Percentiles rank a stretch among this genome's conserved stretches.
Evolutionary conservation across 495 filamentous ascomycete species (phyloP).

Genomic region (Aspergillus bertholletiae): DNA sequence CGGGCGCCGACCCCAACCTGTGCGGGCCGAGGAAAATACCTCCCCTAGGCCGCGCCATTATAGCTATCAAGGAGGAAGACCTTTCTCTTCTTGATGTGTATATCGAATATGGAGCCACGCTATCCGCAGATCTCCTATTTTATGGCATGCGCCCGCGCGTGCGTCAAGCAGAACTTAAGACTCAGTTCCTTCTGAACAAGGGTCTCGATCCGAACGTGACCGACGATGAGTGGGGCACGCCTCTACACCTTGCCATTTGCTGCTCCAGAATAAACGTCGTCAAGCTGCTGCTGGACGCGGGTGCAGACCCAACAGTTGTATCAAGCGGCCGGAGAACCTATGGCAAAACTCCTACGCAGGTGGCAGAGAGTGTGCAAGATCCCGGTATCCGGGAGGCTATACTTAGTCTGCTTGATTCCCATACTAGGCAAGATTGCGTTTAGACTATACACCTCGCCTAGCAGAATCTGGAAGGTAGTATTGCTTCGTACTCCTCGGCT

Average conservation of each 20-base stretch:
- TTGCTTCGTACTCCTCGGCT: too few species aligned
- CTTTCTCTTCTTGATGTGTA: background rate
- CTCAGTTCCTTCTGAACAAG: constrained; percentile 12
- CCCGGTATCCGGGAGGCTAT: too few species aligned
- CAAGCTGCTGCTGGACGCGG: constrained; percentile 12
- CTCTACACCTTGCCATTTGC: constrained; percentile 8
- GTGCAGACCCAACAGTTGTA: constrained; percentile 10
- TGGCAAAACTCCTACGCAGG: too few species aligned
- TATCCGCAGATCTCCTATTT: constrained; percentile 9
- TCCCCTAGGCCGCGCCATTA: background rate
- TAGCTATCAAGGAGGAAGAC: background rate
- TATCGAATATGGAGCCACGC: constrained; percentile 8
- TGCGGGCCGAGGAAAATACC: background rate
- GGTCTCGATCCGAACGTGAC: constrained; percentile 13
- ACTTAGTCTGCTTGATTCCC: too few species aligned
- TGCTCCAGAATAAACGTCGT: constrained; percentile 2
- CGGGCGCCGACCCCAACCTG: constrained; percentile 9
- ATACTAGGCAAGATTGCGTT: too few species aligned
- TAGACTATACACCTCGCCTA: too few species aligned
- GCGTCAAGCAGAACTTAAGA: constrained; percentile 4
- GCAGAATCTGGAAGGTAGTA: too few species aligned
- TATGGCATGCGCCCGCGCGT: constrained; percentile 5
- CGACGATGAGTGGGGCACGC: constrained; percentile 7
- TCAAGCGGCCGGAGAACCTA: background rate
- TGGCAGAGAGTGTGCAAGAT: too few species aligned